Evolutionary conservation across 371 early-diverging fungal genomes (phyloP), one percentile per base, ranked within the genome.

Genomic region (Funneliformis caledonium): DNA sequence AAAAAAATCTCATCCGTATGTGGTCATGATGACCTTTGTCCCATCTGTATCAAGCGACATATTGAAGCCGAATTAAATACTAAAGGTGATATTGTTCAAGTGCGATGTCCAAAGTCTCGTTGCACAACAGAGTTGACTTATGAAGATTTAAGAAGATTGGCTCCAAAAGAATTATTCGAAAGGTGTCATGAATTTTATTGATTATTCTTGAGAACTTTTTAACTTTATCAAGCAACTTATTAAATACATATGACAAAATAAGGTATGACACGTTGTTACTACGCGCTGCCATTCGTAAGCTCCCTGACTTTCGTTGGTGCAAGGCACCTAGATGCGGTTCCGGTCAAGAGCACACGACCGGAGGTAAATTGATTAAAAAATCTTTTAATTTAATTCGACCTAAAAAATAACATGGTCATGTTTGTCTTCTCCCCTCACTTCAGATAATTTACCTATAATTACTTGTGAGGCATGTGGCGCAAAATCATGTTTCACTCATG

Each of bases 221-320:
- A n/a, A n/a, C n/a, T 42, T 14, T 16, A 45, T 5, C 26, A 45
- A 7, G 9, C 8, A 47, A 4, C 2, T 8, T 64, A 65, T 5
- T 45, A 77, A 43, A 72, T 72, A 11, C 7, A 16, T 61, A 22
- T 65, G 9, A 16, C 22, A 3, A 61, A 10, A 10, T 45, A 22
- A 79, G 79, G 33, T 79, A 69, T 19, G 79, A 79, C 43, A 79
- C 19, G 4, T 19, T 79, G 9, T 10, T 59, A 22, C 31, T 79
- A 12, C 68, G 79, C 11, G 26, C 10, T 22, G 79, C 70, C 16
- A 50, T 79, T n/a, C 56, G 59, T 43, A 31, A 70, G 19, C 37
- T 69, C 7, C 72, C 56, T 1, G 80, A 79, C 45, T 79, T 79
- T 72, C 60, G 60, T 26, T 79, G 80, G 80, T 79, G 80, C 11